These are phyloP conservation scores for Logfia minima DNA, from an alignment of 129 eudicot species.

Conservation along the genomic window DNA sequence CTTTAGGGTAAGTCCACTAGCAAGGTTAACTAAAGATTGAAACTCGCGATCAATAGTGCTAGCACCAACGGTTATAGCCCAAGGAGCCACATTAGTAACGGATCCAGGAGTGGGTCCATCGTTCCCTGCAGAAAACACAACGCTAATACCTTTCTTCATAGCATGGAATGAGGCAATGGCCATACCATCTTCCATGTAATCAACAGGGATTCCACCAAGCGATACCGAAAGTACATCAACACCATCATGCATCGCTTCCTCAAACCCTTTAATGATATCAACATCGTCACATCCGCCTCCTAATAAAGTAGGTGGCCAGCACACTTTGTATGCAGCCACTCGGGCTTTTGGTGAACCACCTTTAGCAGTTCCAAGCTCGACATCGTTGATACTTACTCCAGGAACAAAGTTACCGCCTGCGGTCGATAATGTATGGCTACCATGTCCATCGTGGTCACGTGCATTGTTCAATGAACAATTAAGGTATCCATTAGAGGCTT, in stretches of 20 bases:
- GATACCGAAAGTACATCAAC: constrained; percentile 83
- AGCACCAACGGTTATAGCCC: constrained; percentile 73
- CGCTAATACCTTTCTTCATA: constrained; percentile 48
- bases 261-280: constrained; percentile 72
- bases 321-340: constrained; percentile 82
- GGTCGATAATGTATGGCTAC: constrained; percentile 84
- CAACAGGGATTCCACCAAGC: constrained; percentile 36
- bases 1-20: constrained; percentile 42
- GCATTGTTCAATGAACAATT: constrained; percentile 26
- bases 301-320: constrained; percentile 45
- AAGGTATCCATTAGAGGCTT: background rate
- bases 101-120: constrained; percentile 46
- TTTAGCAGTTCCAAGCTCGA: constrained; percentile 59
- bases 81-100: constrained; percentile 70
- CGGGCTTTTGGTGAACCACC: constrained; percentile 89
- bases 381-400: constrained; percentile 47
- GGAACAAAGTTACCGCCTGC: constrained; percentile 79
- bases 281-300: constrained; percentile 47
- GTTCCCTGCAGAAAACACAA: constrained; percentile 75
- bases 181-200: constrained; percentile 40
- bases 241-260: constrained; percentile 73
- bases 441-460: constrained; percentile 75
- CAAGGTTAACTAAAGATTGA: constrained; percentile 38
- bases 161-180: constrained; percentile 78
- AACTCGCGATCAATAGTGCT: constrained; percentile 65